phyloP scores from a whole-genome alignment of 2,329 filamentous ascomycete genomes.

The Aspergillus bombycis region DNA sequence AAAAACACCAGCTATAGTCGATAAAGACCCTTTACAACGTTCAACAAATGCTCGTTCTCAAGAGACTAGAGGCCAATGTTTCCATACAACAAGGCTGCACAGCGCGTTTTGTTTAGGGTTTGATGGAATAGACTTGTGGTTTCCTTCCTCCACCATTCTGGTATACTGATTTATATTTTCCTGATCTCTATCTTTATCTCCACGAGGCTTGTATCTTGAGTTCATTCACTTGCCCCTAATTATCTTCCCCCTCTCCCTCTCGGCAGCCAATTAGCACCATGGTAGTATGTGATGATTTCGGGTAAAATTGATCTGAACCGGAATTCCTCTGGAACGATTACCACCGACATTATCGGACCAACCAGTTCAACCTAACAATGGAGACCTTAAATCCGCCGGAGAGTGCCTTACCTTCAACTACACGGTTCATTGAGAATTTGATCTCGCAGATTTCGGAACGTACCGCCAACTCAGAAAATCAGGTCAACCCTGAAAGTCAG shows the following conservation, averaged over 20 bases:
- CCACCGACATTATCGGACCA: not conserved
- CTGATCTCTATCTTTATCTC: no score
- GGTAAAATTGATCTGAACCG: not conserved
- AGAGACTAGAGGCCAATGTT: not conserved
- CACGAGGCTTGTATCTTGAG: not conserved
- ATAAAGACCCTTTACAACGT: no score
- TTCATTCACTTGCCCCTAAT: not conserved
- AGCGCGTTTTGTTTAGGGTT: no score
- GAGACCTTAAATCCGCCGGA: not conserved
- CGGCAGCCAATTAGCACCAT: not conserved
- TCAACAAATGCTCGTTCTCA: not conserved
- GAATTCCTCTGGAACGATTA: not conserved
- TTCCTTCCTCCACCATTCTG: no score
- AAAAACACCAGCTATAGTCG: no score
- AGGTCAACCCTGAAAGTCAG: not conserved
- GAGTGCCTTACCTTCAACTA: constrained; percentile 7
- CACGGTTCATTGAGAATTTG: constrained; percentile 27
- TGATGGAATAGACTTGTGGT: no score
- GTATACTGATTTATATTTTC: not conserved
- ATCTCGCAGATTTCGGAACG: constrained; percentile 21
- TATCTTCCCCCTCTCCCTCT: not conserved
- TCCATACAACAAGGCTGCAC: not conserved
- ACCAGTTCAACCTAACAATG: not conserved
- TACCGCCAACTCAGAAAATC: not conserved
- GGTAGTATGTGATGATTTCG: not conserved